Evolutionary conservation across 192 early-diverging fungal genomes (phyloP).

Genomic region (Coemansia sp.): DNA sequence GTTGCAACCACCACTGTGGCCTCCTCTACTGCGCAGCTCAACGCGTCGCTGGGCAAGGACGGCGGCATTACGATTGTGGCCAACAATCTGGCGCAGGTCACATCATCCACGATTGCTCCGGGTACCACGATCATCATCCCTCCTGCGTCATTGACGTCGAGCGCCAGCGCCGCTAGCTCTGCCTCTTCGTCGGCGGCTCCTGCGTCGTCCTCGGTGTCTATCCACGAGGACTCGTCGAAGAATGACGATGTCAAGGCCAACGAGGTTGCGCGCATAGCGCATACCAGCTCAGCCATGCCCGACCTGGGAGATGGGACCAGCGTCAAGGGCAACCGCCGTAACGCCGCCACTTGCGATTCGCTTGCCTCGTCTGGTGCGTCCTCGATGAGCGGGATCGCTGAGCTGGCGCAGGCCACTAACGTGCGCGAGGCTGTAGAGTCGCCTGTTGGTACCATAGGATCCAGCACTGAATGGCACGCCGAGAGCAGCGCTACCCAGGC

Average conservation of each 20-base stretch:
- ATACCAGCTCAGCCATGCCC: constrained; percentile 24
- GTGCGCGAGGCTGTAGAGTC: constrained; percentile 15
- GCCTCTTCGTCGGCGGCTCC: constrained; percentile 14
- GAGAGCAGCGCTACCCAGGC: constrained; percentile 9
- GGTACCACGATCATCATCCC: constrained; percentile 46
- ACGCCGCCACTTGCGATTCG: constrained; percentile 27
- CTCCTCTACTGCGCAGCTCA: constrained; percentile 18
- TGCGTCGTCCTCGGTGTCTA: constrained; percentile 14
- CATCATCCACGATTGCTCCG: constrained; percentile 4
- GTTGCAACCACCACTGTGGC: no score
- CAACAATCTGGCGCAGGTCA: constrained; percentile 9
- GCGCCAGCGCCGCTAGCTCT: neutral
- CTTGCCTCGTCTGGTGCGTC: constrained; percentile 3
- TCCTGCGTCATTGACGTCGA: constrained; percentile 19
- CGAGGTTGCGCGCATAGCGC: constrained; percentile 36
- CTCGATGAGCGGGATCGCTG: neutral
- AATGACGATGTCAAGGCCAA: constrained; percentile 39
- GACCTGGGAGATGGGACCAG: constrained; percentile 11
- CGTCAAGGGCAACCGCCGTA: constrained; percentile 34
- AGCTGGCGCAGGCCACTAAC: constrained; percentile 3
- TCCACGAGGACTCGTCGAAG: constrained; percentile 32
- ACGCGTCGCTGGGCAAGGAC: constrained; percentile 49
- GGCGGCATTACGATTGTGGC: constrained; percentile 43
- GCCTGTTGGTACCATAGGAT: constrained; percentile 32
- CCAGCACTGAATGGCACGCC: constrained; percentile 18